A percentile compares a stretch with the other conserved stretches of the same genome.
These are phyloP conservation scores for Scalesia atractyloides DNA, from an alignment of 129 eudicot species.

Conservation along the genomic window DNA sequence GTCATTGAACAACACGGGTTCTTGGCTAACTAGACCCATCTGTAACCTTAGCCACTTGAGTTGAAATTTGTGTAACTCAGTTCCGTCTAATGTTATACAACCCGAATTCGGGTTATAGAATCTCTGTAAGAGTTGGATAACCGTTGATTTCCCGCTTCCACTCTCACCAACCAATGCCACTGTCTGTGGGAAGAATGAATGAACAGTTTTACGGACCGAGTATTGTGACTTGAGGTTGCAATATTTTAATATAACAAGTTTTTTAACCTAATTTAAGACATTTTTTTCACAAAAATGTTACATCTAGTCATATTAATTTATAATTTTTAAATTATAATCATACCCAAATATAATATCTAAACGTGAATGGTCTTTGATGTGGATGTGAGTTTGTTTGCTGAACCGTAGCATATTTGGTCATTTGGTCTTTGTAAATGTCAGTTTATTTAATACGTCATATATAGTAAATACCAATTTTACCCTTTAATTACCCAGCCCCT, in stretches of 20 bases:
- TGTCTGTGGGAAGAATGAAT: background rate
- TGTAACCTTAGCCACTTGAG: conserved; percentile 15
- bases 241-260: background rate
- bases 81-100: conserved; percentile 10
- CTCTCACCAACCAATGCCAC: conserved; percentile 15
- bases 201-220: background rate
- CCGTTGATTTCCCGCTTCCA: conserved; percentile 16
- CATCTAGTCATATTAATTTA: no score
- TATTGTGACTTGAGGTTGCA: background rate
- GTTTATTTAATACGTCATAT: no score
- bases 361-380: no score
- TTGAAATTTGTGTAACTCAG: conserved; percentile 9
- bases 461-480: no score
- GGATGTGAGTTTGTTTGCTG: no score
- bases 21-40: conserved; percentile 16
- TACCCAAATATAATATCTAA: no score
- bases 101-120: conserved; percentile 8
- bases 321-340: no score
- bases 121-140: conserved; percentile 8
- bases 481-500: no score
- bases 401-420: no score
- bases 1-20: conserved; percentile 17
- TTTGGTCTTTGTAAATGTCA: no score
- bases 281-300: no score
- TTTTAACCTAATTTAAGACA: no score